Evolutionary conservation across 2,329 filamentous ascomycete species (phyloP), one percentile per base, ranked within the genome.

Genomic region (Fusarium stilboides): DNA sequence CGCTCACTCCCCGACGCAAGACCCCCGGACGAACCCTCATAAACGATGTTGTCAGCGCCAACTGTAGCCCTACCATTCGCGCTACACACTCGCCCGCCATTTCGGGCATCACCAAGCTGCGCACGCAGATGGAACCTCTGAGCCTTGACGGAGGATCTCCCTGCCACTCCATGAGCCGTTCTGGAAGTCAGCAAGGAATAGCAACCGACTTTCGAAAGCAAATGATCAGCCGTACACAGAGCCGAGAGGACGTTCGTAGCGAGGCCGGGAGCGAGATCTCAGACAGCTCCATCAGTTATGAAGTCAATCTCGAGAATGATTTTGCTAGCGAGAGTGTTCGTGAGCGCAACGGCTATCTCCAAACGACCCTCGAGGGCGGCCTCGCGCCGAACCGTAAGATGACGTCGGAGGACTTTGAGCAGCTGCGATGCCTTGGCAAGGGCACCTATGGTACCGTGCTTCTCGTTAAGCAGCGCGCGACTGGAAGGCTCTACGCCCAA

Each of bases 361-460:
- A 84, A 34, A 81, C 28, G 5, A 31, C 81, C 8, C 75, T 86
- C 44, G 88, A 89, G 71, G 87, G 87, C 26, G 85, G 86, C 17
- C 79, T 88, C 57, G 80, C 86, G 72, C 76, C 85, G 74, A 77
- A 84, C 65, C 89, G 92, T 69, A 98, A 99, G 83, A 98, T 98
- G 92, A 92, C 91, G 10, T 91, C 94, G 3, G 89, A 91, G 13
- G 96, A 99, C 78, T 99, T 99, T 77, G 92, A 97, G 75, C 89
- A 92, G 13, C 83, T 99, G 51, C 92, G 93, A 50, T 98, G 95
- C 79, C 90, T 99, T 22, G 97, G 97, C 58, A 98, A 98, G 78
- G 96, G 96, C 49, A 94, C 96, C 15, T 99, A 96, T 77, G 96
- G 96, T 36, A 99, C 95, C 1, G 97, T 99, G 13, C 84, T 97